A percentile compares a stretch with the other conserved stretches of the same genome.
These are phyloP conservation scores for Zizania latifolia DNA, from an alignment of 176 grass and related monocot genomes.

Conservation along the genomic window DNA sequence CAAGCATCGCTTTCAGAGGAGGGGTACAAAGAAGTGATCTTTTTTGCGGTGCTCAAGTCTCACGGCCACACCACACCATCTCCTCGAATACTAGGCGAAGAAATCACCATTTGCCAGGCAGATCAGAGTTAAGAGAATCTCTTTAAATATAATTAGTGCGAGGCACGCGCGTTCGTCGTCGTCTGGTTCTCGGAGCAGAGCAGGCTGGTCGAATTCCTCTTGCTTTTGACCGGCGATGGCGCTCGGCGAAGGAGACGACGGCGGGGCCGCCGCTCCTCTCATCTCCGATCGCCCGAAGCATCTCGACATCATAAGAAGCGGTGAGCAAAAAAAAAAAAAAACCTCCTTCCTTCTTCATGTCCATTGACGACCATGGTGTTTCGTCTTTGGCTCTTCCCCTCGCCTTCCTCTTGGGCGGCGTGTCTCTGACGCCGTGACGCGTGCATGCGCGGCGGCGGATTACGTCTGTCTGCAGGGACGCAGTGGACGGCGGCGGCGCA, in stretches of 20 bases:
- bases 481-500: slow-evolving; percentile 87
- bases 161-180: background rate
- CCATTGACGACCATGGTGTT: background rate
- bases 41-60: background rate
- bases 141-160: background rate
- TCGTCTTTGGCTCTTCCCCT: background rate
- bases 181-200: background rate
- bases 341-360: too few species aligned
- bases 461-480: slow-evolving; percentile 36
- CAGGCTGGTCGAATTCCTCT: too few species aligned
- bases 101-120: background rate
- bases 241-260: slow-evolving; percentile 27
- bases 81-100: background rate
- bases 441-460: background rate
- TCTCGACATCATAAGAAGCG: slow-evolving; percentile 15
- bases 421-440: background rate
- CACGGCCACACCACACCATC: background rate
- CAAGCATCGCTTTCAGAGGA: background rate
- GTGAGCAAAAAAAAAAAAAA: slow-evolving; percentile 15
- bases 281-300: slow-evolving; percentile 21
- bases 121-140: too few species aligned
- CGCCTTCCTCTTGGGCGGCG: background rate
- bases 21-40: background rate
- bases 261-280: slow-evolving; percentile 25
- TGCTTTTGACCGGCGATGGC: slow-evolving; percentile 38